A percentile compares a stretch with the other conserved stretches of the same genome.
Evolutionary conservation across 2,329 filamentous ascomycete species (phyloP).

Genomic region (Penicillium oxalicum): DNA sequence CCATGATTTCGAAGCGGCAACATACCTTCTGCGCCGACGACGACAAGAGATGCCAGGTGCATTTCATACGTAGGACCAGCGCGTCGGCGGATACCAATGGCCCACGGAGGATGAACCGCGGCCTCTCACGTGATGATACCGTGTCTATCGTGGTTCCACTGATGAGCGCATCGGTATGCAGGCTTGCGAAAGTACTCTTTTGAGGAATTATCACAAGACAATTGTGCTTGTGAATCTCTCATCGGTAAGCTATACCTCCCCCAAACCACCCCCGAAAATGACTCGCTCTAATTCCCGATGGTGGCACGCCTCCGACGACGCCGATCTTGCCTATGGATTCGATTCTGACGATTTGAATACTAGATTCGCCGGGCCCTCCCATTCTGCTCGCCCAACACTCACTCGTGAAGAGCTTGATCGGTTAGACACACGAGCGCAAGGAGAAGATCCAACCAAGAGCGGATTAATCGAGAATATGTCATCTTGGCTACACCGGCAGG

Average conservation of each 20-base stretch:
- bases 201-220: slow-evolving; percentile 10
- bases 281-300: slow-evolving; percentile 10
- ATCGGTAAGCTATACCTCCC: slow-evolving; percentile 7
- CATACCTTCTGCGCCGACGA: slow-evolving; percentile 7
- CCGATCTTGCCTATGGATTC: slow-evolving; percentile 23
- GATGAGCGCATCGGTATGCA: slow-evolving; percentile 19
- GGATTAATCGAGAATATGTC: slow-evolving; percentile 31
- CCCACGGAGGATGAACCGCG: background rate
- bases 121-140: slow-evolving; percentile 15
- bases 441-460: slow-evolving; percentile 1
- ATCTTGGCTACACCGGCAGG: slow-evolving; percentile 41
- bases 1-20: background rate
- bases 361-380: slow-evolving; percentile 17
- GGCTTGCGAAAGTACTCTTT: slow-evolving; percentile 11
- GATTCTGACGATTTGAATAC: slow-evolving; percentile 22
- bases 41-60: background rate
- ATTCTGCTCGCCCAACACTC: slow-evolving; percentile 5
- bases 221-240: background rate
- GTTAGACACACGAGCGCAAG: background rate
- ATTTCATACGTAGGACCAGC: background rate
- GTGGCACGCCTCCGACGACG: slow-evolving; percentile 16
- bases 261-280: slow-evolving; percentile 6
- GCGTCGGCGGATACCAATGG: slow-evolving; percentile 2
- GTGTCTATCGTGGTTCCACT: slow-evolving; percentile 14
- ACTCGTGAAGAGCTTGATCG: slow-evolving; percentile 3